Evolutionary conservation across 192 early-diverging fungal genomes (phyloP), one percentile per base, ranked within the genome.

Genomic region (Rhizophagus sp.): DNA sequence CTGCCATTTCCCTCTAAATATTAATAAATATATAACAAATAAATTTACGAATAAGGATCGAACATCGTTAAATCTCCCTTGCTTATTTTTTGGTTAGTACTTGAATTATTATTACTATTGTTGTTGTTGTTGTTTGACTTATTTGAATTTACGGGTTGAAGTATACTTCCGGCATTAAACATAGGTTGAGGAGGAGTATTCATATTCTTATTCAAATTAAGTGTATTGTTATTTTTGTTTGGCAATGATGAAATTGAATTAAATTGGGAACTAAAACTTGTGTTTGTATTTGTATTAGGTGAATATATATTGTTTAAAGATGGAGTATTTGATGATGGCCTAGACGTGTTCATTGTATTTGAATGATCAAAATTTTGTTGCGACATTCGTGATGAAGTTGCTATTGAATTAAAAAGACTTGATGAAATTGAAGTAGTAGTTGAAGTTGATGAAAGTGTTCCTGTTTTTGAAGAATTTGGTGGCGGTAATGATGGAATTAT

Each of bases 1-100:
- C 44, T 47, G 5, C 44, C 1, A 47, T 47, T 47, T 47, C 44
- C 39, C 39, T 41, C 39, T 41, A 41, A 41, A 41, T 41, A 41
- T 8, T 41, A 41, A 41, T 47, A 47, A 47, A 12, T 47, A 47
- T 47, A 47, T 47, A 47, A 47, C 11, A 47, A 47, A 47, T 47
- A 47, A 47, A 63, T 64, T 65, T 19, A 65, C 24, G 68, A 70
- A 70, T 39, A 70, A 10, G 68, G 68, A 70, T 70, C 68, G 41
- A 70, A 70, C 68, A 70, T 70, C 44, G 68, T 70, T 44, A 70
- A 70, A 70, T 70, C 68, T 17, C 34, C 68, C 9, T 70, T 33
- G 17, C 27, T 33, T 70, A 39, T 70, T 70, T 70, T 70, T 39
- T 70, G 68, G 41, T 41, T 70, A 22, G 50, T 57, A 39, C 34